These are phyloP conservation scores for Colletotrichum sp. DNA, from an alignment of 2,329 filamentous ascomycete species.

Conservation along the genomic window DNA sequence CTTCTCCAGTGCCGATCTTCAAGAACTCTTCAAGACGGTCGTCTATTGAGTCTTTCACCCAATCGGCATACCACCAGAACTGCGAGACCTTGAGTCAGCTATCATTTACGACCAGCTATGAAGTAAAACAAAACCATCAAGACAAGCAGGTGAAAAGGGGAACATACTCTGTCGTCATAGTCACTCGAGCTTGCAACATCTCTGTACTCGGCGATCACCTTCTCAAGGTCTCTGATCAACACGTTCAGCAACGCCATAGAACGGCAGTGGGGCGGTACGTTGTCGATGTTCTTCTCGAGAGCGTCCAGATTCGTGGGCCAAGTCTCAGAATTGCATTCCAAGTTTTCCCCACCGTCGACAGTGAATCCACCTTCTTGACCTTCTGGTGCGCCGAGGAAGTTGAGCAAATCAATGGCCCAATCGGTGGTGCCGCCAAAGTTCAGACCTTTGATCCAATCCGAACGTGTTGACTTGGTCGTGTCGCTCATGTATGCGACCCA, in stretches of 20 bases:
- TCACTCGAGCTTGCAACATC: not conserved
- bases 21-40: not conserved
- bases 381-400: not conserved
- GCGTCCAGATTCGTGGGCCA: not conserved
- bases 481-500: slow-evolving; percentile 27
- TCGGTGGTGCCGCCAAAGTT: slow-evolving; percentile 24
- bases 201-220: not conserved
- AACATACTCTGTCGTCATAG: not conserved
- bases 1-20: not conserved
- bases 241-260: not conserved
- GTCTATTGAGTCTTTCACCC: not conserved
- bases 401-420: slow-evolving; percentile 24
- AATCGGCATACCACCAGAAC: not conserved
- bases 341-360: not conserved
- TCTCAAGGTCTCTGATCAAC: not conserved
- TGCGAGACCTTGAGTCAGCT: not conserved
- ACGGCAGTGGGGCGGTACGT: not conserved
- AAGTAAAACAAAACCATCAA: not conserved
- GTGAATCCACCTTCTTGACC: not conserved
- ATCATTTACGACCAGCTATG: not conserved
- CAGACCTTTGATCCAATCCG: not conserved
- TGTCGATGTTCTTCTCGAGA: not conserved
- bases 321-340: not conserved
- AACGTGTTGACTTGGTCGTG: slow-evolving; percentile 4
- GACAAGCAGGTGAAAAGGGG: not conserved